Evolutionary conservation across 176 grass and related monocot species (phyloP), one percentile per base, ranked within the genome.

Genomic region (Echinochloa phyllopogon): DNA sequence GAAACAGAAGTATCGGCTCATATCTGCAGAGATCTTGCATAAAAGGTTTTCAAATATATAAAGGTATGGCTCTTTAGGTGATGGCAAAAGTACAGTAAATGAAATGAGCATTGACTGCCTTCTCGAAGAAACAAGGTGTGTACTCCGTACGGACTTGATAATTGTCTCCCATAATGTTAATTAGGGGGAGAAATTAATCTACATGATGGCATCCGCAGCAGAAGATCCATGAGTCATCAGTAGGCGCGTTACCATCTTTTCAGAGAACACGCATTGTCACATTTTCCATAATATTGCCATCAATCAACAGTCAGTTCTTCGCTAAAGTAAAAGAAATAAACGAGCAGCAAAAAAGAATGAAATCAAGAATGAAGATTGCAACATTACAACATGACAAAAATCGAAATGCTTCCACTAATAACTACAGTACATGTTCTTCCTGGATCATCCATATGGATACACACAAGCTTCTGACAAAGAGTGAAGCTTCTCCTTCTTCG

Each of bases 281-380:
- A 6, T 20, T 64, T 36, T 6, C 10, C 21, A 40, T 53, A 45
- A 80, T 23, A 50, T 23, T 49, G n/a, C 50, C 38, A 23, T 64
- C 23, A 63, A 41, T 53, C 21, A 86, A 6, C 55, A 84, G n/a
- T 47, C 66, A 66, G 45, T 80, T 80, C 59, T 60, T 69, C 5
- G 18, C 15, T 14, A 63, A 47, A 23, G n/a, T 59, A 42, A 23
- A 49, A 69, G 29, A 65, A 27, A 48, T 12, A 13, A 74, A 8
- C 0, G 43, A 10, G 43, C 6, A 45, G 6, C 43, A 21, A 63
- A 4, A 11, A 8, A 72, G n/a, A 69, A 18, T 2, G 3, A 55
- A 41, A 43, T 65, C 58, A n/a, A 77, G 8, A 37, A 56, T 8
- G 7, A 33, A 85, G 69, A n/a, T 43, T 80, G 59, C 60, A 85